Evolutionary conservation across 1,284 basidiomycete genomes (phyloP), one percentile per base, ranked within the genome.

Genomic region (Naganishia sp.): DNA sequence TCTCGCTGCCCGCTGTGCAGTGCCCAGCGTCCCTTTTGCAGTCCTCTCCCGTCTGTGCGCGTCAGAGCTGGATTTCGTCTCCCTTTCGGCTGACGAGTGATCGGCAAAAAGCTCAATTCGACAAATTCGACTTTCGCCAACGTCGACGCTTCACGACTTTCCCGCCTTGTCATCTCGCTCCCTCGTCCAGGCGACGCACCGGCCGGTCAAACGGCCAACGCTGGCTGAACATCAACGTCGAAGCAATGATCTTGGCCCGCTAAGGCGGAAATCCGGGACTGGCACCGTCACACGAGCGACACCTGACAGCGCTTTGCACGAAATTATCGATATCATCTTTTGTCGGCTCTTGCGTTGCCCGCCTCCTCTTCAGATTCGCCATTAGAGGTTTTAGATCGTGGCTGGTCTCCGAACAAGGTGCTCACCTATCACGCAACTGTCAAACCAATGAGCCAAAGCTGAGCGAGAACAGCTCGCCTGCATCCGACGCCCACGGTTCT

Each of bases 41-140:
- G 31, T 41, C 35, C 32, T 54, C 7, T 15, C 9, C 35, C 35
- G 52, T 54, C 32, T 35, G 32, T 50, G 49, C 49, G 49, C 49
- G 49, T 50, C 49, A 50, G 49, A 50, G 49, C n/a, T 28, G 49
- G 35, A 39, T 39, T 39, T 39, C 35, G 7, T 39, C 35, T 13
- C 47, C 15, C n/a, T 54, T 50, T 51, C 25, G 47, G 58, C 58
- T 61, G 58, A 61, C 58, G 28, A 61, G 47, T 51, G 49, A 61
- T 61, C 58, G 58, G 45, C 23, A 42, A 60, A 50, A 50, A 51
- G 18, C 10, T 32, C 31, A 23, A 43, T 11, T 21, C 32, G 25
- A 32, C 25, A 35, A 35, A 28, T 56, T 42, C 23, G 21, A 18
- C 31, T 43, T 21, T 49, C 47, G 47, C 47, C 18, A 6, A 23